Evolutionary conservation across 345 rosid genomes (phyloP), one percentile per base, ranked within the genome.

Genomic region (Chamaenerion angustifolium): DNA sequence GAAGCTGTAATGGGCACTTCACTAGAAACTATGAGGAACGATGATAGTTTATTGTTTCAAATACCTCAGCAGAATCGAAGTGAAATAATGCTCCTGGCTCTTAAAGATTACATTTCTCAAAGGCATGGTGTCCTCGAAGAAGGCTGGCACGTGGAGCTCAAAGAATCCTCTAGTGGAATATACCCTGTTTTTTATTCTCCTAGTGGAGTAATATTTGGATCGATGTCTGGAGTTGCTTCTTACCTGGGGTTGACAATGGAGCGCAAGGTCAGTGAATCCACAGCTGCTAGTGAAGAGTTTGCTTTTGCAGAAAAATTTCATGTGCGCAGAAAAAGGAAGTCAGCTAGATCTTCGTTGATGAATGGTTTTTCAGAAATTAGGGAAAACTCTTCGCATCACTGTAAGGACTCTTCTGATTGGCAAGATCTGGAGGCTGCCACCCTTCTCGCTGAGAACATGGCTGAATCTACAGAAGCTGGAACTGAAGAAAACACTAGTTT

Each of bases 81-180:
- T 35, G 94, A 86, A 76, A 51, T 77, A 31, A 31, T 31, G 37
- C 37, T 31, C 37, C 43, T 27, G 35, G 54, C 74, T 61, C 95
- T 92, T 56, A 82, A 76, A 71, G 79, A 82, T 21, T 84, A 75
- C 55, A 63, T 87, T 62, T 72, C 90, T 56, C 87, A 80, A 71
- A 80, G 81, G 75, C 83, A 78, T 58, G 98, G 95, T 52, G 71
- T 70, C 49, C 70, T 87, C 42, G 96, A 77, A 54, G 89, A 84
- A 59, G 98, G 93, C 45, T 84, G 95, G 96, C 76, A 42, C 42
- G 90, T 84, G 27, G 90, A 92, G 67, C 64, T 82, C 52, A 80
- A 68, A 57, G 83, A 68, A 49, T 75, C 83, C 25, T 40, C 51
- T 18, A 51, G 70, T 78, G 83, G 75, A 56, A 56, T 63, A 16